phyloP scores from a whole-genome alignment of 257 asterid species.

The Solanum rostratum region DNA sequence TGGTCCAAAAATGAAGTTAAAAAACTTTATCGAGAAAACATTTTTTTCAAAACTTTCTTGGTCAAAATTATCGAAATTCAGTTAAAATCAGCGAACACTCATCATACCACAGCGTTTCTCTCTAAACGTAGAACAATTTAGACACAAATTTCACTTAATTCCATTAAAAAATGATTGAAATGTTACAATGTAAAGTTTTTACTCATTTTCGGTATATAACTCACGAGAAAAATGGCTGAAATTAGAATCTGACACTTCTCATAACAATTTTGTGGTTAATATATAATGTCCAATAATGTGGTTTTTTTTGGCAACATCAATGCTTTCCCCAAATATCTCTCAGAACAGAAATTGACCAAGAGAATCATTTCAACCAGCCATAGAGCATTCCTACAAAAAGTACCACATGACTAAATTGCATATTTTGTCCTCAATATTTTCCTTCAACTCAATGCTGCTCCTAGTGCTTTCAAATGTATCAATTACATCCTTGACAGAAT shows the following conservation, averaged over 20 bases:
- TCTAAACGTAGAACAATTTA: too few relatives aligned
- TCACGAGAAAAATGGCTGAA: too few relatives aligned
- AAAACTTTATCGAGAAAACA: neutral
- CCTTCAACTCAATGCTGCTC: neutral
- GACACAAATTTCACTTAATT: too few relatives aligned
- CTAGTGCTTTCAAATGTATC: neutral
- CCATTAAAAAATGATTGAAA: too few relatives aligned
- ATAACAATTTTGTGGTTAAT: neutral
- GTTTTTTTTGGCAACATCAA: neutral
- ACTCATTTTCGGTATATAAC: too few relatives aligned
- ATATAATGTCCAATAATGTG: neutral
- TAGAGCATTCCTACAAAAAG: neutral
- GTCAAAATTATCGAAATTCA: too few relatives aligned
- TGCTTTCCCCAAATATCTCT: neutral
- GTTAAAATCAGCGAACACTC: too few relatives aligned
- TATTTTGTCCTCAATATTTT: neutral
- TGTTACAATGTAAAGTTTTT: too few relatives aligned
- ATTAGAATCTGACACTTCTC: too few relatives aligned
- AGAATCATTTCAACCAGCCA: neutral
- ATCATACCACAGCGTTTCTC: too few relatives aligned
- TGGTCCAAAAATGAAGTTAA: too few relatives aligned
- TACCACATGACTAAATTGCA: neutral
- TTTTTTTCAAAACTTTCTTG: too few relatives aligned
- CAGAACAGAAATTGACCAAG: neutral
- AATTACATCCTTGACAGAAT: neutral